Percentiles rank a stretch among this genome's conserved stretches.
Conservation (phyloP, 768 basidiomycete genomes). For the Termitomyces sp. region DNA sequence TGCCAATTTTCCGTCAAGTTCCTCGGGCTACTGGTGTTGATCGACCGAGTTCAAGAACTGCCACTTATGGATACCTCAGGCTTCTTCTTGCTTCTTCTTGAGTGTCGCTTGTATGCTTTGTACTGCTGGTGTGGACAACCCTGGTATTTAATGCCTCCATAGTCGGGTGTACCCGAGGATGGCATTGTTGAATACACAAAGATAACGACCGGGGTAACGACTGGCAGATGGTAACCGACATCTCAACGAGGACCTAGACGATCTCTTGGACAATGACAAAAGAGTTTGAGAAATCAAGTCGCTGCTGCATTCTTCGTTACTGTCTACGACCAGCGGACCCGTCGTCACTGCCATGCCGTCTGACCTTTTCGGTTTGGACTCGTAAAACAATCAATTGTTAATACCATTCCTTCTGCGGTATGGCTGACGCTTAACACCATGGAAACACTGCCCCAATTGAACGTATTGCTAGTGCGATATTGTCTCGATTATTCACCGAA, state of each 20-base stretch:
- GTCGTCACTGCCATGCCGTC: background rate
- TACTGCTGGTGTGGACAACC: background rate
- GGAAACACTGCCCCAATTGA: background rate
- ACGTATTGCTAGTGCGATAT: background rate
- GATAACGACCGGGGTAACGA: conserved; percentile 1
- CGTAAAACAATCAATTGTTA: background rate
- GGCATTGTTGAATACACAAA: background rate
- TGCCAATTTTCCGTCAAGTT: background rate
- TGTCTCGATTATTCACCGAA: background rate
- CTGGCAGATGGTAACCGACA: conserved; percentile 12
- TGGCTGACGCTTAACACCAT: background rate
- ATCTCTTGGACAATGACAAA: background rate
- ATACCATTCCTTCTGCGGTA: background rate
- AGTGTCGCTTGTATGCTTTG: background rate
- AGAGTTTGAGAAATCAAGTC: background rate
- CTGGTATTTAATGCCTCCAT: background rate
- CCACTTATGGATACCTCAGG: background rate
- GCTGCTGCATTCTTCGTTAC: background rate
- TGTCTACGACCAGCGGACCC: background rate
- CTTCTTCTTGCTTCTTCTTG: background rate
- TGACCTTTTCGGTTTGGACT: background rate
- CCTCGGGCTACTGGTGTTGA: background rate
- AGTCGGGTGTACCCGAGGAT: background rate
- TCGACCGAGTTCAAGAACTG: background rate
- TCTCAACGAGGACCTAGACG: background rate